Conservation (phyloP, 345 rosid species). For the Eucalyptus globulus region DNA sequence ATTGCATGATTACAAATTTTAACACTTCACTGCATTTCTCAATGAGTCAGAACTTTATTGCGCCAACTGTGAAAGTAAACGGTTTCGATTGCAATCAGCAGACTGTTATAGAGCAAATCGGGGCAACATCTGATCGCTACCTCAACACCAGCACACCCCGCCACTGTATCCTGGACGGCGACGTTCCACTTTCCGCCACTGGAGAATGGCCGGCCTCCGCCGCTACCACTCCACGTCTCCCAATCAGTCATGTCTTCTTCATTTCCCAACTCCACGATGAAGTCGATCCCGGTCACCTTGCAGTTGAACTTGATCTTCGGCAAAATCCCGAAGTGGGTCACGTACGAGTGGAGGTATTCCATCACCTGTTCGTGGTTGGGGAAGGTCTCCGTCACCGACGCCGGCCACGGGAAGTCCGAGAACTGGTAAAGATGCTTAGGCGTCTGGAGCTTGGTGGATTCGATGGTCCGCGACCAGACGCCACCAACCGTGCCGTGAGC, state of each 20-base stretch:
- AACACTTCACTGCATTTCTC: background rate
- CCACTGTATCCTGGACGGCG: background rate
- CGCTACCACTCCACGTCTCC: slow-evolving; percentile 15
- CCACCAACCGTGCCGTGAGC: slow-evolving; percentile 10
- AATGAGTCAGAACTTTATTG: background rate
- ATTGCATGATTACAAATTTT: background rate
- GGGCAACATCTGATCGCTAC: background rate
- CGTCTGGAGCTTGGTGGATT: slow-evolving; percentile 28
- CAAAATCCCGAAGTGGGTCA: slow-evolving; percentile 8
- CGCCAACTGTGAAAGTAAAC: background rate
- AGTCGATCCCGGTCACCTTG: slow-evolving; percentile 11
- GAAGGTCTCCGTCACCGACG: slow-evolving; percentile 1
- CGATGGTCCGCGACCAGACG: slow-evolving; percentile 15
- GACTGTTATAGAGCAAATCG: background rate
- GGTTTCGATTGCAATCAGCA: background rate
- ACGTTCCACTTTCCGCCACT: slow-evolving; percentile 19
- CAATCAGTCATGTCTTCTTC: slow-evolving; percentile 2
- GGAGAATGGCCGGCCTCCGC: slow-evolving; percentile 5
- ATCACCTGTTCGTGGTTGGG: slow-evolving; percentile 18
- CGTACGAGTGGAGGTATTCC: slow-evolving; percentile 18
- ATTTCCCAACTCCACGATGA: background rate
- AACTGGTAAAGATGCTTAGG: slow-evolving; percentile 22
- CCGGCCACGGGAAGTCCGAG: slow-evolving; percentile 31
- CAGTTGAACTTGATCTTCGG: slow-evolving; percentile 11
- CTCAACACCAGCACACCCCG: background rate